Base-by-base conservation (phyloP, 176 grass and related monocot species). In the Eremochloa ophiuroides region DNA sequence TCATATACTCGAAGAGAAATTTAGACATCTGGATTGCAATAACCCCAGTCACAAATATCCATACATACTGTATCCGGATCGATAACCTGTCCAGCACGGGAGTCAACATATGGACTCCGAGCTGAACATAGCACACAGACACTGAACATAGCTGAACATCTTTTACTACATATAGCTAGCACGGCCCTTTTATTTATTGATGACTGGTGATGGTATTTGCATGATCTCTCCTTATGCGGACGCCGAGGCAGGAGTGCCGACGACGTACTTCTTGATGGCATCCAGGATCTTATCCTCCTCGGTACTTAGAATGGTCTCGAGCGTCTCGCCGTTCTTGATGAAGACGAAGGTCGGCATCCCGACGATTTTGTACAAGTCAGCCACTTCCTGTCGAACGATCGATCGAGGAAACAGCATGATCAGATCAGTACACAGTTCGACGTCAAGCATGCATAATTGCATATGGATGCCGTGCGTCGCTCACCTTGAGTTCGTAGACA, bases 341-440 rank as follows among this genome's bases (percentile, higher is more conserved):
- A 82, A 84, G 2, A 84, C 9, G 43, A 93, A 97, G 62, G 86
- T 93, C 0, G 90, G 93, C 93, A 97, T 93, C 3, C 80, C 85
- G 76, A 87, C 56, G 0, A 96, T 34, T 1, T 38, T 0, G 58
- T 85, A 91, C 2, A 80, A 12, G 1, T 74, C 30, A 7, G 93
- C 74, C 2, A 91, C 68, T 2, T 79, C 59, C 93, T 93, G 86
- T 76, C 16, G 16, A 46, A 15, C 4, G 46, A 17, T n/a, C 13
- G 13, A 44, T 4, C 42, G 42, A 44, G 46, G 46, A 48, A 34
- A 48, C 15, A 18, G 46, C 46, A 48, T 48, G 46, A 48, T 48
- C 46, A 43, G 41, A n/a, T n/a, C n/a, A n/a, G n/a, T n/a, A n/a
- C n/a, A n/a, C 18, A 47, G 44, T 47, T 6, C 44, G 44, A 16